Conservation (phyloP, 164 flowering plant genomes). For the Vitis labrusca region DNA sequence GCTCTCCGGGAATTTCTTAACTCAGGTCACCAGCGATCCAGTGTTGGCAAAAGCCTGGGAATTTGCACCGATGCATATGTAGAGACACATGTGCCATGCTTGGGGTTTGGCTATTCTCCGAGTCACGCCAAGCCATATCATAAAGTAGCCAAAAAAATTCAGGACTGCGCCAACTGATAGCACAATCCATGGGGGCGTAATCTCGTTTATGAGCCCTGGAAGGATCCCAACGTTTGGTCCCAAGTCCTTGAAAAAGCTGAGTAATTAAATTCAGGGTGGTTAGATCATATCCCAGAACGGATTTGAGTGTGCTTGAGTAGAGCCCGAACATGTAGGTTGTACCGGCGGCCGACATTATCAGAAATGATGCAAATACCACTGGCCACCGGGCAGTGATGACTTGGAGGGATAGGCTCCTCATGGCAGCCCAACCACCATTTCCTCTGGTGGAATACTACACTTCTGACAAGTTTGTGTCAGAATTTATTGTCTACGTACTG, state of each 20-base stretch:
- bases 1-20: slow-evolving; percentile 53
- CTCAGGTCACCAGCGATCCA: slow-evolving; percentile 46
- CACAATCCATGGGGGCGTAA: slow-evolving; percentile 49
- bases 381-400: slow-evolving; percentile 39
- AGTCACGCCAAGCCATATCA: slow-evolving; percentile 49
- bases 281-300: slow-evolving; percentile 26
- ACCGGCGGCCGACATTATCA: slow-evolving; percentile 40
- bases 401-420: slow-evolving; percentile 21
- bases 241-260: slow-evolving; percentile 46
- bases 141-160: slow-evolving; percentile 49
- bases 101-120: slow-evolving; percentile 25
- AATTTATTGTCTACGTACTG: too few species aligned
- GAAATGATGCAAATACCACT: slow-evolving; percentile 38
- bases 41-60: slow-evolving; percentile 48
- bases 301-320: slow-evolving; percentile 27
- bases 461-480: neutral
- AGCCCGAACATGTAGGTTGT: slow-evolving; percentile 41
- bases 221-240: slow-evolving; percentile 41
- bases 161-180: slow-evolving; percentile 38
- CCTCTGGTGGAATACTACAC: too few species aligned
- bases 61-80: slow-evolving; percentile 47
- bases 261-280: slow-evolving; percentile 39
- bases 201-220: slow-evolving; percentile 47
- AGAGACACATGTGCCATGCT: slow-evolving; percentile 51
- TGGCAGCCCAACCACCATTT: slow-evolving; percentile 13